These are phyloP conservation scores for Scortechinia acanthostroma DNA, from an alignment of 2,329 filamentous ascomycete species.

Conservation along the genomic window DNA sequence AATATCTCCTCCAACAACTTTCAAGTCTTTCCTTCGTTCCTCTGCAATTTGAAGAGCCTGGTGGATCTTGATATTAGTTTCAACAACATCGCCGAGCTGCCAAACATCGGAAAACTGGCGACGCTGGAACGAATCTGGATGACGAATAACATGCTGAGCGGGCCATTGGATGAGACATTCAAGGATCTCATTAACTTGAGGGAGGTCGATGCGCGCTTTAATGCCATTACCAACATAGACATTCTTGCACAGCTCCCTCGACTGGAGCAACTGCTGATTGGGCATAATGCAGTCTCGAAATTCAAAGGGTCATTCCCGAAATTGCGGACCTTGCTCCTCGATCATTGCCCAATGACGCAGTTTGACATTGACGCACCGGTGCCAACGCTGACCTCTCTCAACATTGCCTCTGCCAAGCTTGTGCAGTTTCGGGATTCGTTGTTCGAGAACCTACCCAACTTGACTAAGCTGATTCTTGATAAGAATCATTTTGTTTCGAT, in stretches of 20 bases:
- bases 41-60: constrained; percentile 57
- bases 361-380: constrained; percentile 59
- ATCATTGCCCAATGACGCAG: constrained; percentile 67
- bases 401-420: constrained; percentile 66
- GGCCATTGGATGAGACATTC: constrained; percentile 53
- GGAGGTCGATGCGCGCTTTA: constrained; percentile 68
- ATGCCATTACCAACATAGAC: constrained; percentile 63
- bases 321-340: constrained; percentile 57
- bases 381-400: constrained; percentile 57
- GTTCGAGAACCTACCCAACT: constrained; percentile 60
- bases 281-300: constrained; percentile 66
- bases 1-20: constrained; percentile 69
- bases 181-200: constrained; percentile 52
- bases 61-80: constrained; percentile 72
- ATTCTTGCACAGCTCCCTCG: constrained; percentile 44
- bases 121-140: constrained; percentile 67
- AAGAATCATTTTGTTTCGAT: constrained; percentile 70
- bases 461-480: constrained; percentile 64
- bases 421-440: constrained; percentile 56
- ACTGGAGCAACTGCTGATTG: constrained; percentile 60
- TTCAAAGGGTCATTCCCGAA: constrained; percentile 64
- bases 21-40: constrained; percentile 55
- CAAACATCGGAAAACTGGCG: constrained; percentile 53
- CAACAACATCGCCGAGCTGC: constrained; percentile 59
- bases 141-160: constrained; percentile 66